Percentiles rank a stretch among this genome's conserved stretches.
Conservation (phyloP, 108 stramenopile species). For the Chaetoceros muelleri region DNA sequence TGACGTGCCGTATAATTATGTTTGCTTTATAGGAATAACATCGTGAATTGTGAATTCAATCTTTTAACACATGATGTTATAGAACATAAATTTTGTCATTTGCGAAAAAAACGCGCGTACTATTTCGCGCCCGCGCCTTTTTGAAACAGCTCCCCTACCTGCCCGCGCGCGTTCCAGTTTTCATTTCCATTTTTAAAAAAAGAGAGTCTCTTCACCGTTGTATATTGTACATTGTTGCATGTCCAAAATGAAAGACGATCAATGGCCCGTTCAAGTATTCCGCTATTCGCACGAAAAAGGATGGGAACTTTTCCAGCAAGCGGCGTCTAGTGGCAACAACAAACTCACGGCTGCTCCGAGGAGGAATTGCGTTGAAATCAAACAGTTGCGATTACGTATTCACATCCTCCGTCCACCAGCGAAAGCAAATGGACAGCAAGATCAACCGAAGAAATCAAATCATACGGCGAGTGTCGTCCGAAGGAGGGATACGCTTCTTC, state of each 20-base stretch:
- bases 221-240: too few species aligned
- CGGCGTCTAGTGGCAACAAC: not conserved
- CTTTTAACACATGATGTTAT: too few species aligned
- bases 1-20: too few species aligned
- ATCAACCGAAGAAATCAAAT: not conserved
- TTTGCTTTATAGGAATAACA: too few species aligned
- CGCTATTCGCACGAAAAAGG: not conserved
- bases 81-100: too few species aligned
- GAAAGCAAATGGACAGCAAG: not conserved
- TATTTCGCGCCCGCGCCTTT: too few species aligned
- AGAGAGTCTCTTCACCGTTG: too few species aligned
- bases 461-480: not conserved
- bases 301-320: constrained; percentile 1
- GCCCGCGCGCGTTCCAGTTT: too few species aligned
- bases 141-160: too few species aligned
- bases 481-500: constrained; percentile 1
- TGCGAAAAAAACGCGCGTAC: too few species aligned
- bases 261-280: constrained; percentile 11
- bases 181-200: too few species aligned
- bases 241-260: not conserved
- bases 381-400: constrained; percentile 1
- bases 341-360: not conserved
- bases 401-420: not conserved
- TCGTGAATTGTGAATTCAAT: too few species aligned
- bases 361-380: constrained; percentile 3